Evolutionary conservation across 768 basidiomycete genomes (phyloP).

Genomic region (Suillus hirtellus): DNA sequence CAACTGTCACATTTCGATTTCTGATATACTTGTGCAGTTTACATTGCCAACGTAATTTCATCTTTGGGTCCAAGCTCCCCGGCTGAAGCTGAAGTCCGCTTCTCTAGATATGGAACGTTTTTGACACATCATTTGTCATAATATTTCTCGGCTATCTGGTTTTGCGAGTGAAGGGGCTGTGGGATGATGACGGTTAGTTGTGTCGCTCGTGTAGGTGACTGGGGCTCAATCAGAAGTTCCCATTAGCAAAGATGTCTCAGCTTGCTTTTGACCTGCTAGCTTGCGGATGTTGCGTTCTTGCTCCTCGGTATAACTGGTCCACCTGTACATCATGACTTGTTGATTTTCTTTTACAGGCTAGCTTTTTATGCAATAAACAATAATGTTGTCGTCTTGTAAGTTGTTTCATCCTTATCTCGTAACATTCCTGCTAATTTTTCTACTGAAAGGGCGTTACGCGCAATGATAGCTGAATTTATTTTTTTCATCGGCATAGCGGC

Average conservation of each 20-base stretch:
- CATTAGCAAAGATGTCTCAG: constrained; percentile 45
- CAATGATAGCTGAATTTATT: constrained; percentile 78
- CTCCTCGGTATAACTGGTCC: constrained; percentile 58
- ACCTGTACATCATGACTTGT: not conserved
- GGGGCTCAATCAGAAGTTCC: constrained; percentile 12
- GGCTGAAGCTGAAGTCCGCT: not conserved
- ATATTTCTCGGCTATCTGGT: constrained; percentile 69
- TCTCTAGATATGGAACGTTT: constrained; percentile 84
- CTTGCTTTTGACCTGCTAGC: constrained; percentile 82
- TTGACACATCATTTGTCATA: constrained; percentile 74
- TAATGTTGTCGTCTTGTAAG: constrained; percentile 74
- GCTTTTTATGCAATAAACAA: constrained; percentile 82
- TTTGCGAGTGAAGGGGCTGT: constrained; percentile 65
- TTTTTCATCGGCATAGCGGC: constrained; percentile 78
- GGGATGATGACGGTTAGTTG: constrained; percentile 48
- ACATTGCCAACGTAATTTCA: constrained; percentile 71
- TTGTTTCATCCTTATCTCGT: not conserved
- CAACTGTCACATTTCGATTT: not conserved
- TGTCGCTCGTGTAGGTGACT: constrained; percentile 5
- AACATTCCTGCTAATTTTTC: constrained; percentile 12
- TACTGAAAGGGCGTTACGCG: constrained; percentile 64
- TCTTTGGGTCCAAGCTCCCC: constrained; percentile 5
- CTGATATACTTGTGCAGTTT: constrained; percentile 46
- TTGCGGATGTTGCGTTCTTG: constrained; percentile 82
- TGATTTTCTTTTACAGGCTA: constrained; percentile 41